Base-by-base conservation (phyloP, 1,284 basidiomycete species). In the Cystobasidiaceae sp. region DNA sequence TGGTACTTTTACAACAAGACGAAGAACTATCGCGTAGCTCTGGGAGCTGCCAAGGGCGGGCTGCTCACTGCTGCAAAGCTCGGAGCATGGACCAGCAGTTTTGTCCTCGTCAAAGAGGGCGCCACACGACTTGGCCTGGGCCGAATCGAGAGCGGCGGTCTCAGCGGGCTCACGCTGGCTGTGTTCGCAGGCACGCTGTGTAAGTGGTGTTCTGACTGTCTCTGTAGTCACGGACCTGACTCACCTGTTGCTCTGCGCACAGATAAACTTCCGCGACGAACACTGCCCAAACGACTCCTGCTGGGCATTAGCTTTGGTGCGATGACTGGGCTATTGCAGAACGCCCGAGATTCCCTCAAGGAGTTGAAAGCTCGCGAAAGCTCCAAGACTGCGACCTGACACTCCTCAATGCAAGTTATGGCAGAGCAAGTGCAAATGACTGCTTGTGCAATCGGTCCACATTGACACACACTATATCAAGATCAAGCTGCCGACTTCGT, bases 1-100 rank as follows among this genome's bases (percentile, higher is more conserved):
- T 92, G 89, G 90, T 92, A 91, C 75, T 86, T 89, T 72, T 92
- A 91, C 82, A 87, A 89, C 76, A 91, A 91, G 80, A 90, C 89
- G 43, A 92, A 91, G 78, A 92, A 92, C 79, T 91, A 91, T 80
- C 81, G 83, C 71, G 84, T 90, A 71, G 81, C 89, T 74, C 81
- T 85, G 69, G 86, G 82, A 0, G 89, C 82, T n/a, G 74, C 90
- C 74, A 83, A 82, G 71, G 84, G 82, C 25, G 89, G 83, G 1
- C 84, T 83, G 0, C 68, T 71, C 65, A 83, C 88, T 51, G 86
- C 82, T 2, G 70, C 76, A 51, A 81, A 80, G 72, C 77, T 91
- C 28, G 85, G 82, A 0, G 73, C 50, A 13, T 74, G 71, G 71
- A 73, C 73, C 0, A 61, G 50, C 19, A 57, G 67, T 2, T 74